These are phyloP conservation scores for Erythrophleum ivorense DNA, from an alignment of 331 rosid genomes.

Conservation along the genomic window DNA sequence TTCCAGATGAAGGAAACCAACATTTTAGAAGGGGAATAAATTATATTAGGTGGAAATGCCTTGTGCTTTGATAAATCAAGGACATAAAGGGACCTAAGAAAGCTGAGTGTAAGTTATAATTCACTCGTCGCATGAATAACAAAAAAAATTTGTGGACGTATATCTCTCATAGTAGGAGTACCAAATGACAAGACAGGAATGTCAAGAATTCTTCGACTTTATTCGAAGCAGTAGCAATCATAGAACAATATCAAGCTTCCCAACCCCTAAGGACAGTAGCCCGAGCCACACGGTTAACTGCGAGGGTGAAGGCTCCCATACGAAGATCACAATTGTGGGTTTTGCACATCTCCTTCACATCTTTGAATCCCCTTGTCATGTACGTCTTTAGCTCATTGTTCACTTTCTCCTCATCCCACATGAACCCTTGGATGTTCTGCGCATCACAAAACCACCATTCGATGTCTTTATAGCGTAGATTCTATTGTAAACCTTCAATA, in stretches of 20 bases:
- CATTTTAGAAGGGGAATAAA: not conserved
- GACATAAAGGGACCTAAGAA: slow-evolving; percentile 23
- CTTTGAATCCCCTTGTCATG: slow-evolving; percentile 83
- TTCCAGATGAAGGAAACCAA: not conserved
- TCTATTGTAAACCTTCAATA: not conserved
- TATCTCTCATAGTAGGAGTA: not conserved
- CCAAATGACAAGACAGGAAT: slow-evolving; percentile 19
- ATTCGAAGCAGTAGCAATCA: slow-evolving; percentile 32
- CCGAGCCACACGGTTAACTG: slow-evolving; percentile 88
- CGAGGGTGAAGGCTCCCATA: slow-evolving; percentile 96
- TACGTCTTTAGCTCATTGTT: slow-evolving; percentile 76
- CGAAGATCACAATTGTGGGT: slow-evolving; percentile 86
- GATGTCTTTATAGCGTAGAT: not conserved
- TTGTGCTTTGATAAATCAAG: slow-evolving; percentile 16
- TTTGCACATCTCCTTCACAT: slow-evolving; percentile 89
- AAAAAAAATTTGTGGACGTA: slow-evolving; percentile 18
- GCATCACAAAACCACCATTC: slow-evolving; percentile 1
- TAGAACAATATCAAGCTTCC: slow-evolving; percentile 64
- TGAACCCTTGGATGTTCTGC: slow-evolving; percentile 97
- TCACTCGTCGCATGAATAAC: slow-evolving; percentile 39
- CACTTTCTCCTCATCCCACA: slow-evolving; percentile 98
- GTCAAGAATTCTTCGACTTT: slow-evolving; percentile 27
- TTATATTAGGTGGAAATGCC: slow-evolving; percentile 1
- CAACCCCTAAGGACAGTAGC: slow-evolving; percentile 92
- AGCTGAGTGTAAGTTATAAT: slow-evolving; percentile 10